These are phyloP conservation scores for Heliocybe sulcata DNA, from an alignment of 1,284 basidiomycete genomes.

Conservation along the genomic window DNA sequence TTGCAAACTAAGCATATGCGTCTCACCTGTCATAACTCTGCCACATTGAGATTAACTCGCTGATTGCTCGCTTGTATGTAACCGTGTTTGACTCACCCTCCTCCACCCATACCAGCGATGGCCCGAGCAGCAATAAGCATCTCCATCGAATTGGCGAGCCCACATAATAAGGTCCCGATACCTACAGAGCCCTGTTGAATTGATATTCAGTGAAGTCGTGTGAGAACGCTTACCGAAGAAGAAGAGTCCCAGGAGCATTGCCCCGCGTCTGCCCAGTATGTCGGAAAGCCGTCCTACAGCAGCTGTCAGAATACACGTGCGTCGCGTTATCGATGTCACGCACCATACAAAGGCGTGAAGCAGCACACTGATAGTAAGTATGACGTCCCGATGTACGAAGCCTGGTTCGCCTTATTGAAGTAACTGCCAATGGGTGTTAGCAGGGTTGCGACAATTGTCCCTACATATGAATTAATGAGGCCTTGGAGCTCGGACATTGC, in stretches of 20 bases:
- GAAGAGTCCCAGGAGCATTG: conserved; percentile 73
- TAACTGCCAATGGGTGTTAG: conserved; percentile 74
- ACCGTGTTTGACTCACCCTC: conserved; percentile 49
- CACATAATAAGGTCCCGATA: conserved; percentile 77
- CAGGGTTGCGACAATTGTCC: conserved; percentile 74
- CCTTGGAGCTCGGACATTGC: conserved; percentile 9
- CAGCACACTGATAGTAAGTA: conserved; percentile 87
- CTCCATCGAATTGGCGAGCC: conserved; percentile 78
- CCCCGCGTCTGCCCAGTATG: conserved; percentile 80
- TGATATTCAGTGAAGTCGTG: conserved; percentile 4
- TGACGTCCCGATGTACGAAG: conserved; percentile 83
- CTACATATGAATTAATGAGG: conserved; percentile 30
- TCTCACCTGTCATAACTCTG: conserved; percentile 76
- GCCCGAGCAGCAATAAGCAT: conserved; percentile 75
- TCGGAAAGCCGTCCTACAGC: conserved; percentile 76
- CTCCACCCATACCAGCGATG: conserved; percentile 86
- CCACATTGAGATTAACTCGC: conserved; percentile 2
- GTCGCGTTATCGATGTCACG: conserved; percentile 13
- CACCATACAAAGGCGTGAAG: conserved; percentile 86
- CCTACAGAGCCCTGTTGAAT: conserved; percentile 32
- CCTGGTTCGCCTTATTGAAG: conserved; percentile 71
- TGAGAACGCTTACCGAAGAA: conserved; percentile 59
- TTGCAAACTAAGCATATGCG: background rate
- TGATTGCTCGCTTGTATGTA: background rate
- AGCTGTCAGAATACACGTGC: conserved; percentile 6